phyloP scores from a whole-genome alignment of 257 asterid genomes.

The Thymus mandschuricus region DNA sequence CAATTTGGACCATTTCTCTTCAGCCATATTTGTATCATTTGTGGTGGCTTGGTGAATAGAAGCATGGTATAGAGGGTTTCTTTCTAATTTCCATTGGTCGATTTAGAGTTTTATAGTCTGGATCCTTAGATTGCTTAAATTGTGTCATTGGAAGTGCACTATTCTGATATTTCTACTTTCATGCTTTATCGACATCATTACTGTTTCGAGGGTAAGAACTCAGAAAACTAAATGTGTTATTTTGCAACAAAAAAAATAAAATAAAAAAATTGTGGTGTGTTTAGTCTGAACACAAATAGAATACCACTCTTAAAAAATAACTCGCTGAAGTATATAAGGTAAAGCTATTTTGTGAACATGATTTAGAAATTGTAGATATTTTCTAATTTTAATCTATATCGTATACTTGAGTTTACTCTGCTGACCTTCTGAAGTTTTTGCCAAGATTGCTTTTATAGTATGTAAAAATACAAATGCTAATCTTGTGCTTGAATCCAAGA shows the following conservation, averaged over 20 bases:
- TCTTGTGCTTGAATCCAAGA: slow-evolving; percentile 11
- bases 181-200: too few species aligned
- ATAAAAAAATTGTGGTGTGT: too few species aligned
- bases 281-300: too few species aligned
- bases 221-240: too few species aligned
- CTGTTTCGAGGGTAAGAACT: too few species aligned
- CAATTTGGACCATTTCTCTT: neutral
- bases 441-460: neutral
- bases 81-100: neutral
- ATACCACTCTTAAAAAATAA: too few species aligned
- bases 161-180: too few species aligned
- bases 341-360: slow-evolving; percentile 1
- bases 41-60: neutral
- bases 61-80: neutral
- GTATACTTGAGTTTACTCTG: neutral
- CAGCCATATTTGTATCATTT: neutral
- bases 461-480: too few species aligned
- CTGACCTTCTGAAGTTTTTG: slow-evolving; percentile 5
- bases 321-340: too few species aligned
- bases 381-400: neutral
- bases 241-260: too few species aligned
- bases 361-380: neutral
- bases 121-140: slow-evolving; percentile 14
- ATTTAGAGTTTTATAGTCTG: slow-evolving; percentile 13
- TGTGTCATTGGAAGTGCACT: too few species aligned